Evolutionary conservation across 2,329 filamentous ascomycete genomes (phyloP).

Genomic region (Boeremia exigua): DNA sequence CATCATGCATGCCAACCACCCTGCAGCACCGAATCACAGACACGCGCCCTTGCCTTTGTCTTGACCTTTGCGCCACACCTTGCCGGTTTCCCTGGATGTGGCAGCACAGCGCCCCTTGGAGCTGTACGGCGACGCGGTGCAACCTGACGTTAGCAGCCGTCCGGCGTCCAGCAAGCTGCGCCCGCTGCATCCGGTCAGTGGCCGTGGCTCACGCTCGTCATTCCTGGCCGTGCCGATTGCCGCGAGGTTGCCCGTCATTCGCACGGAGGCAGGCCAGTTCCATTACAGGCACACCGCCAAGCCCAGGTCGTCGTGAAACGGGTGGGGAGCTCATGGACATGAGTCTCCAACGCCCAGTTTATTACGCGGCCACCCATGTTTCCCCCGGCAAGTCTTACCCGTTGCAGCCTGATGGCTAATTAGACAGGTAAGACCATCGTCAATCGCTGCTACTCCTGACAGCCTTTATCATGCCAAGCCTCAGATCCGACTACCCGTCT

Average conservation of each 20-base stretch:
- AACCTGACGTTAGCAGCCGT: slow-evolving; percentile 4
- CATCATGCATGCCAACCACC: slow-evolving; percentile 9
- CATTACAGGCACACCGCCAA: slow-evolving; percentile 26
- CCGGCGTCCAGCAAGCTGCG: background rate
- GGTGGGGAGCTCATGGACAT: slow-evolving; percentile 27
- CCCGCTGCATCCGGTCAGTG: slow-evolving; percentile 5
- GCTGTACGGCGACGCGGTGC: background rate
- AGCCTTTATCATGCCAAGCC: slow-evolving; percentile 37
- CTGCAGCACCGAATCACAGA: slow-evolving; percentile 4
- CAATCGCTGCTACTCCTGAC: slow-evolving; percentile 30
- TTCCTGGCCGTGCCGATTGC: slow-evolving; percentile 16
- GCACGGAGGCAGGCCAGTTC: slow-evolving; percentile 17
- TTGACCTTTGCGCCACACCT: slow-evolving; percentile 11
- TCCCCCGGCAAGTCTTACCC: slow-evolving; percentile 31
- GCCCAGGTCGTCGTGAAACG: slow-evolving; percentile 26
- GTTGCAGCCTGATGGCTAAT: slow-evolving; percentile 27
- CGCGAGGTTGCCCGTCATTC: slow-evolving; percentile 10
- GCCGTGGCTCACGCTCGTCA: slow-evolving; percentile 8
- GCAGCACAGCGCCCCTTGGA: slow-evolving; percentile 3
- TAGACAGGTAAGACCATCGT: slow-evolving; percentile 21
- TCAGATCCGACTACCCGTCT: slow-evolving; percentile 42
- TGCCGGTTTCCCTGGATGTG: background rate
- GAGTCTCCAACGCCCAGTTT: slow-evolving; percentile 26
- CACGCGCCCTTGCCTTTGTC: background rate
- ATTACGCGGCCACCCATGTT: slow-evolving; percentile 39